These are phyloP conservation scores for slime mould (Dictyostelium discoideum) DNA, from an alignment of 78 protist species.

Conservation along the genomic window dicty_2.7 NC_007091.3:876501-877000, in stretches of 20 bases:
- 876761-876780: too few relatives aligned
- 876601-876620: not conserved
- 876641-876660: not conserved
- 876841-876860: conserved; percentile 78
- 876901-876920: conserved; percentile 6
- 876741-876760: too few relatives aligned
- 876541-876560: not conserved
- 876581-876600: conserved; percentile 4
- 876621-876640: not conserved
- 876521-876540: not conserved
- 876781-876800: not conserved
- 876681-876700: conserved; percentile 5
- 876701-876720: not conserved
- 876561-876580: conserved; percentile 36
- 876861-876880: conserved; percentile 70
- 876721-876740: not conserved
- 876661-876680: not conserved
- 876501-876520: too few relatives aligned
- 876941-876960: conserved; percentile 28
- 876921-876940: conserved; percentile 35
- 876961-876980: conserved; percentile 23
- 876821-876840: conserved; percentile 75
- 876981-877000: conserved; percentile 14
- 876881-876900: conserved; percentile 77
- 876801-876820: conserved; percentile 21